phyloP scores from a whole-genome alignment of 768 basidiomycete species.

The Cantharellus anzutake region DNA sequence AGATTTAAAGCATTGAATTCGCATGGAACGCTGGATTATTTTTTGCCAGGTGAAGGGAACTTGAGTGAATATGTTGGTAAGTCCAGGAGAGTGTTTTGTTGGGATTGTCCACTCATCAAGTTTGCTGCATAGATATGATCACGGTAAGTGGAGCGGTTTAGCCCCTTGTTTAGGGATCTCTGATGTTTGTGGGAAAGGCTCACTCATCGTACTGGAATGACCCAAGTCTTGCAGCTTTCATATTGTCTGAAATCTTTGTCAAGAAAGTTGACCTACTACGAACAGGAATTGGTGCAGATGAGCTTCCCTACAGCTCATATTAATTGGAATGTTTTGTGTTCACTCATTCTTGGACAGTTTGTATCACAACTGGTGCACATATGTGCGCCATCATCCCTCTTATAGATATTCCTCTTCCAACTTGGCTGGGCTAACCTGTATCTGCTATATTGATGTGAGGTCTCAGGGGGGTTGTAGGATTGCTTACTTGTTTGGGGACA shows the following conservation, averaged over 20 bases:
- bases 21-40: slow-evolving; percentile 25
- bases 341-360: no score
- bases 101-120: neutral
- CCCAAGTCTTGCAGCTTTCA: slow-evolving; percentile 21
- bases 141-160: slow-evolving; percentile 6
- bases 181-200: slow-evolving; percentile 14
- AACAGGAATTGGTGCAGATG: slow-evolving; percentile 17
- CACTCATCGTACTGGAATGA: slow-evolving; percentile 24
- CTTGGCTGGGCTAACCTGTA: no score
- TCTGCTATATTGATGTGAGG: no score
- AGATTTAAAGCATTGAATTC: slow-evolving; percentile 26
- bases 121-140: slow-evolving; percentile 8
- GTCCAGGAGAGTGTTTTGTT: neutral
- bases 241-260: slow-evolving; percentile 23
- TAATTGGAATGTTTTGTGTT: no score
- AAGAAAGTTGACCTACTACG: slow-evolving; percentile 18
- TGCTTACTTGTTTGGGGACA: no score
- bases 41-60: slow-evolving; percentile 20
- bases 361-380: no score
- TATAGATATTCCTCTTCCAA: no score
- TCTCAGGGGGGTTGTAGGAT: no score
- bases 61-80: slow-evolving; percentile 20
- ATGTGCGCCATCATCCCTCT: no score
- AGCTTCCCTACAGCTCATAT: no score
- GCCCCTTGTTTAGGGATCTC: neutral